A percentile compares a stretch with the other conserved stretches of the same genome.
Conservation (phyloP, 139 green algal genomes). For the Asterochloris sp. region DNA sequence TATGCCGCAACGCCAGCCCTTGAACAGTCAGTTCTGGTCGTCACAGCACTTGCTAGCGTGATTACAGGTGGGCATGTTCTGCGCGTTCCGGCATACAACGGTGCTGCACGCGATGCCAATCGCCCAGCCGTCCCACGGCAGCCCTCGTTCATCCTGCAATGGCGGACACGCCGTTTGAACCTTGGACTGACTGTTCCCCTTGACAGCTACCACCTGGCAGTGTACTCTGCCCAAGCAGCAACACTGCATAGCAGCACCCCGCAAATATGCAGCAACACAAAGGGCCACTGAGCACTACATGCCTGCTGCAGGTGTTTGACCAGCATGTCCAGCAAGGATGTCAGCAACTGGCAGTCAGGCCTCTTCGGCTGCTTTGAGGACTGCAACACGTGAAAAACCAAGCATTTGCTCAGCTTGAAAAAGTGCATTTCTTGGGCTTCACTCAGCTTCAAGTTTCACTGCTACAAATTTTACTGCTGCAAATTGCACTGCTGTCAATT, state of each 20-base stretch:
- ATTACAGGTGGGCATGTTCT: too few relatives aligned
- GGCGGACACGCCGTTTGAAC: background rate
- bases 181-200: background rate
- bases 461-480: too few relatives aligned
- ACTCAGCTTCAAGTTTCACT: too few relatives aligned
- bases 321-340: conserved; percentile 2
- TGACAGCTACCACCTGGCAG: background rate
- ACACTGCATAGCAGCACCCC: too few relatives aligned
- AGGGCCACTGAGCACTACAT: background rate
- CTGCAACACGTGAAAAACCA: background rate
- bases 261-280: background rate
- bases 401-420: background rate
- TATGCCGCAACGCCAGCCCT: too few relatives aligned
- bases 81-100: too few relatives aligned
- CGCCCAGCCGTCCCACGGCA: background rate
- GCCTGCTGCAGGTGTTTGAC: too few relatives aligned
- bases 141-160: background rate
- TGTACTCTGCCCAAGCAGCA: background rate
- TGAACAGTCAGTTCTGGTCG: too few relatives aligned
- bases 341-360: background rate
- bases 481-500: background rate
- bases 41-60: too few relatives aligned
- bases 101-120: too few relatives aligned
- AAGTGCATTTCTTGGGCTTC: background rate
- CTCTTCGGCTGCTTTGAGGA: conserved; percentile 5